phyloP scores from a whole-genome alignment of 164 flowering plant genomes.

The Dillenia turbinata region DNA sequence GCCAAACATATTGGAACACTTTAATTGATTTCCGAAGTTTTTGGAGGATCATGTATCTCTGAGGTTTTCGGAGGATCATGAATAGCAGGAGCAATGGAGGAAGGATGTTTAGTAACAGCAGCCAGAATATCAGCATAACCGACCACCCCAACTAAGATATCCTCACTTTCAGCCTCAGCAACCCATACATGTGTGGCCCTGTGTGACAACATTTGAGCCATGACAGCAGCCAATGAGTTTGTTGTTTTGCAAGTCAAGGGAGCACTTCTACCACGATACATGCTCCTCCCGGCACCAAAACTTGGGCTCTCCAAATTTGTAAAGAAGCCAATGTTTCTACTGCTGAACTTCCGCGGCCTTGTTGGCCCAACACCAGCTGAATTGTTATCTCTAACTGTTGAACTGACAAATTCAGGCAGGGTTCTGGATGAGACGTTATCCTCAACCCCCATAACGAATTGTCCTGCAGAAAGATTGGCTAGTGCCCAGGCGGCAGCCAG shows the following conservation, averaged over 20 bases:
- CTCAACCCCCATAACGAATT: constrained; percentile 96
- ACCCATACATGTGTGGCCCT: constrained; percentile 97
- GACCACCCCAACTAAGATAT: constrained; percentile 74
- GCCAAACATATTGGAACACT: too few relatives aligned
- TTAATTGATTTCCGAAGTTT: too few relatives aligned
- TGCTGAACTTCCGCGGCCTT: constrained; percentile 54
- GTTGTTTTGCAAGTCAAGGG: constrained; percentile 80
- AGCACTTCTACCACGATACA: constrained; percentile 87
- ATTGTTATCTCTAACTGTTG: constrained; percentile 19
- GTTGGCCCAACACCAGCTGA: constrained; percentile 19
- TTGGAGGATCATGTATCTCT: too few relatives aligned
- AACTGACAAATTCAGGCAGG: constrained; percentile 30
- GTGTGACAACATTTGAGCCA: constrained; percentile 98
- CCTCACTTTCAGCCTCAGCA: constrained; percentile 68
- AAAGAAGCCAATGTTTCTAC: constrained; percentile 79
- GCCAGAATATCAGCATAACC: constrained; percentile 73
- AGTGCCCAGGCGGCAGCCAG: constrained; percentile 95
- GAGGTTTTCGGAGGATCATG: not conserved
- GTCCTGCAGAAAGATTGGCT: constrained; percentile 87
- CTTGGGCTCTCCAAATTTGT: constrained; percentile 39
- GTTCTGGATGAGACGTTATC: constrained; percentile 38
- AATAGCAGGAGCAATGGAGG: constrained; percentile 17
- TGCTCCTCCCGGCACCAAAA: constrained; percentile 49
- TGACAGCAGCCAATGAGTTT: constrained; percentile 90
- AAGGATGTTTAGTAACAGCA: constrained; percentile 61